A percentile compares a stretch with the other conserved stretches of the same genome.
These are phyloP conservation scores for Patellaria atrata DNA, from an alignment of 495 filamentous ascomycete species.

Conservation along the genomic window DNA sequence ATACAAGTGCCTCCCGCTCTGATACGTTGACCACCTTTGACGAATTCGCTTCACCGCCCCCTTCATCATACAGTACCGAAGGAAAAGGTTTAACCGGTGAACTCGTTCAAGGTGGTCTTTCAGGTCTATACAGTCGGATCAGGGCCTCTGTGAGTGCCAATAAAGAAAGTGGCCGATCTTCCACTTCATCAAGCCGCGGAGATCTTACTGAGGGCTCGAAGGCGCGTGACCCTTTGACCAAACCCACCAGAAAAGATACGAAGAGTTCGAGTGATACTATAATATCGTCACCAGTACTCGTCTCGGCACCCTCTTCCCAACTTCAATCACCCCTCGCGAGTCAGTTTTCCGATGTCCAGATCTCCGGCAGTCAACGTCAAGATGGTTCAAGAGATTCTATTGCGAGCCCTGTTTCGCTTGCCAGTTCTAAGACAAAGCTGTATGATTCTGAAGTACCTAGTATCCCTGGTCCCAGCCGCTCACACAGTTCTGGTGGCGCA, in stretches of 20 bases:
- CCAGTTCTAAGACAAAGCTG: no score
- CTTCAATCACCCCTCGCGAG: constrained; percentile 19
- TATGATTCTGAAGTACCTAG: no score
- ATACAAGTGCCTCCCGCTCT: constrained; percentile 65
- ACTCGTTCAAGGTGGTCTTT: constrained; percentile 64
- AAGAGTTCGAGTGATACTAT: constrained; percentile 14
- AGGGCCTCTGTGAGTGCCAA: constrained; percentile 60
- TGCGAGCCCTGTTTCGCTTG: no score
- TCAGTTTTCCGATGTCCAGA: constrained; percentile 11
- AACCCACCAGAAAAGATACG: no score
- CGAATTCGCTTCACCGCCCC: constrained; percentile 56
- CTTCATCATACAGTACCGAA: constrained; percentile 39
- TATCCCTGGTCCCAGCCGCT: no score
- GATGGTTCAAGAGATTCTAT: no score
- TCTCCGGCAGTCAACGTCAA: no score
- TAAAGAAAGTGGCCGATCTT: constrained; percentile 31
- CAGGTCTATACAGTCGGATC: constrained; percentile 71
- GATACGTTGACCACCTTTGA: constrained; percentile 76
- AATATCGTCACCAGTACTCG: constrained; percentile 19
- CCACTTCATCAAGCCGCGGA: no score
- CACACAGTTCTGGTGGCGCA: no score
- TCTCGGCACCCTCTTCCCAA: constrained; percentile 17
- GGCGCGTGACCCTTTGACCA: no score
- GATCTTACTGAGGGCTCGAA: no score
- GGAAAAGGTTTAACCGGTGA: constrained; percentile 55